These are phyloP conservation scores for Blastocystis sp. DNA, from an alignment of 352 stramenopile genomes.

Conservation along the genomic window DNA sequence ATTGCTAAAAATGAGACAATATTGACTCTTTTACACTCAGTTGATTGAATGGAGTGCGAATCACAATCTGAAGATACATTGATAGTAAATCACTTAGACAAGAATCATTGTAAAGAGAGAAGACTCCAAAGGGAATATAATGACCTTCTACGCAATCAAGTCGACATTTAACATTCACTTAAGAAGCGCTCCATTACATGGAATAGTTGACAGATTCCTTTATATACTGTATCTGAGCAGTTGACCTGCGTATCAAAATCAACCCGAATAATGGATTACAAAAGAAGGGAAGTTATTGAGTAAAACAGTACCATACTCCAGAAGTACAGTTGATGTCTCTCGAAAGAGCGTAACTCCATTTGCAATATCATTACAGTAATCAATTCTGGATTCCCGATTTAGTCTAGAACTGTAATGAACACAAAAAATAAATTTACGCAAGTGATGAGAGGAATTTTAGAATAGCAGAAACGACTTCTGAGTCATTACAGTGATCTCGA, in stretches of 20 bases:
- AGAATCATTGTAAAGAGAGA: constrained; percentile 44
- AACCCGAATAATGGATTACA: background rate
- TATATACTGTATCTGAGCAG: constrained; percentile 49
- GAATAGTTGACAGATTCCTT: constrained; percentile 61
- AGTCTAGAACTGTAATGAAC: background rate
- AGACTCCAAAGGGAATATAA: constrained; percentile 52
- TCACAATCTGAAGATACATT: constrained; percentile 50
- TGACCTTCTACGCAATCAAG: constrained; percentile 30
- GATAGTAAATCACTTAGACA: constrained; percentile 10
- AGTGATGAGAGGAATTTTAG: constrained; percentile 53
- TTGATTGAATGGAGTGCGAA: constrained; percentile 47
- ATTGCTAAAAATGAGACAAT: constrained; percentile 24
- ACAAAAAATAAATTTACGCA: background rate
- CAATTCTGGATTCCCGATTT: constrained; percentile 55
- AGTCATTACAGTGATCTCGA: background rate
- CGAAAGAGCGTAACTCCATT: constrained; percentile 44
- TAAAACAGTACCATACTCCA: constrained; percentile 38
- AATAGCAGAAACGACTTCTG: constrained; percentile 22
- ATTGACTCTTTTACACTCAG: background rate
- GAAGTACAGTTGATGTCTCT: background rate
- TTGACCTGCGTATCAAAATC: background rate
- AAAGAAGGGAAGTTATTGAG: constrained; percentile 37
- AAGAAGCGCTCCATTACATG: constrained; percentile 44
- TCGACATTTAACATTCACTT: background rate
- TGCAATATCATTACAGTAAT: constrained; percentile 57